Evolutionary conservation across 1,284 basidiomycete genomes (phyloP).

Genomic region (Inonotus obliquus): DNA sequence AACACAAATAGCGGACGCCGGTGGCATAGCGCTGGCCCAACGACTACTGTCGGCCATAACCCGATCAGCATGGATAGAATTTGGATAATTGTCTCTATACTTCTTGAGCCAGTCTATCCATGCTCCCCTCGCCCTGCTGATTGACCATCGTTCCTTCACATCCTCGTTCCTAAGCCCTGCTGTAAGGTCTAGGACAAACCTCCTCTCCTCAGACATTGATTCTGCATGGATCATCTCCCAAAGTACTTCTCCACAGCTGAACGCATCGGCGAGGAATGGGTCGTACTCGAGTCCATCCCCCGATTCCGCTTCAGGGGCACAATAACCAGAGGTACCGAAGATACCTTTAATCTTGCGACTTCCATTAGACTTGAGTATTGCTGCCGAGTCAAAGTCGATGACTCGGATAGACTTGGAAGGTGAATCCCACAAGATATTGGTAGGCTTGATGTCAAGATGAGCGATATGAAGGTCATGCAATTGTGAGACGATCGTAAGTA

Average conservation of each 20-base stretch:
- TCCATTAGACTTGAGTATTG: background rate
- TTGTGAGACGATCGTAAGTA: background rate
- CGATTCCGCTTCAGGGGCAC: background rate
- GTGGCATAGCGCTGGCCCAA: too few relatives aligned
- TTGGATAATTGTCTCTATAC: background rate
- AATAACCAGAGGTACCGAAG: background rate
- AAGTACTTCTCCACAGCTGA: background rate
- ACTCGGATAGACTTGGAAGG: background rate
- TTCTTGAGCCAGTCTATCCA: background rate
- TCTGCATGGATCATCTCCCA: background rate
- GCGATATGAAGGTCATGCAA: background rate
- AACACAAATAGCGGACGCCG: too few relatives aligned
- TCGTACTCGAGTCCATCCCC: background rate
- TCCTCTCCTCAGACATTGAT: background rate
- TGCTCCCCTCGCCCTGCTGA: background rate
- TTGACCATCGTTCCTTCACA: background rate
- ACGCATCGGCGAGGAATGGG: background rate
- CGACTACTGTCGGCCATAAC: too few relatives aligned
- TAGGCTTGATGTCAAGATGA: background rate
- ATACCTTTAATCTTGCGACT: background rate
- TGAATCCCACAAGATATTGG: background rate
- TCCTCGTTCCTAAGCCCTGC: background rate
- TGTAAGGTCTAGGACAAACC: background rate
- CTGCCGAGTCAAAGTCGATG: background rate
- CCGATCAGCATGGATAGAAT: too few relatives aligned